These are phyloP conservation scores for Dissophora ornata DNA, from an alignment of 192 early-diverging fungal genomes.

Conservation along the genomic window DNA sequence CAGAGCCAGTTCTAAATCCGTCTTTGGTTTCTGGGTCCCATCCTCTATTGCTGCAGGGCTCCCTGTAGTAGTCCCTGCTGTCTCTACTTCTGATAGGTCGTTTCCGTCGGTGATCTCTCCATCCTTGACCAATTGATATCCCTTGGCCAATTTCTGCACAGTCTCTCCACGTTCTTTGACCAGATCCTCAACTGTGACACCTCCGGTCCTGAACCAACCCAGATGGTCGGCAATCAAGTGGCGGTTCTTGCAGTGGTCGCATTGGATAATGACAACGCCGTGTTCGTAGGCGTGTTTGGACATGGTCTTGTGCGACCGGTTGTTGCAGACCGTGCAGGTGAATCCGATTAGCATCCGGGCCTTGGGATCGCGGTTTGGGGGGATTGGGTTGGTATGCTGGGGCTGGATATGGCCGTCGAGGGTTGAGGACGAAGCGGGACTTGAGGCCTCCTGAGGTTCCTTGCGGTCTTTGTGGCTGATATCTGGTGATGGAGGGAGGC, in stretches of 20 bases:
- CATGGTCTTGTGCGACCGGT: constrained; percentile 90
- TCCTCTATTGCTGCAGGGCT: neutral
- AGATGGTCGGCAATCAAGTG: constrained; percentile 98
- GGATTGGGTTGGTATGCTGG: constrained; percentile 34
- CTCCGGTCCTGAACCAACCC: constrained; percentile 89
- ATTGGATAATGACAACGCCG: constrained; percentile 95
- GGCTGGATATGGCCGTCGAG: constrained; percentile 18
- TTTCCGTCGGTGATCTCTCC: neutral
- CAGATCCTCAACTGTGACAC: constrained; percentile 83
- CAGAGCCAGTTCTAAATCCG: constrained; percentile 51
- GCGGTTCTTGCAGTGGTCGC: constrained; percentile 87
- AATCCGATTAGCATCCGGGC: constrained; percentile 85
- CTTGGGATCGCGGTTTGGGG: constrained; percentile 56
- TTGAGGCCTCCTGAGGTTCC: neutral
- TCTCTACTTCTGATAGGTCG: neutral
- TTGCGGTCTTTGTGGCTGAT: neutral
- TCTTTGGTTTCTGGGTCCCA: constrained; percentile 2
- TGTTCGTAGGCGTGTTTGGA: constrained; percentile 89
- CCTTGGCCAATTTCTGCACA: constrained; percentile 62
- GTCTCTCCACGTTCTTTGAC: constrained; percentile 80
- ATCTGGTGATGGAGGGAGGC: too few relatives aligned
- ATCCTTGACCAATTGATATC: constrained; percentile 47
- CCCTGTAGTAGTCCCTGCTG: neutral
- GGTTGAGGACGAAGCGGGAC: neutral
- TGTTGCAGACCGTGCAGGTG: constrained; percentile 93